phyloP scores from a whole-genome alignment of 2,329 filamentous ascomycete genomes.

The Cercospora sp. region DNA sequence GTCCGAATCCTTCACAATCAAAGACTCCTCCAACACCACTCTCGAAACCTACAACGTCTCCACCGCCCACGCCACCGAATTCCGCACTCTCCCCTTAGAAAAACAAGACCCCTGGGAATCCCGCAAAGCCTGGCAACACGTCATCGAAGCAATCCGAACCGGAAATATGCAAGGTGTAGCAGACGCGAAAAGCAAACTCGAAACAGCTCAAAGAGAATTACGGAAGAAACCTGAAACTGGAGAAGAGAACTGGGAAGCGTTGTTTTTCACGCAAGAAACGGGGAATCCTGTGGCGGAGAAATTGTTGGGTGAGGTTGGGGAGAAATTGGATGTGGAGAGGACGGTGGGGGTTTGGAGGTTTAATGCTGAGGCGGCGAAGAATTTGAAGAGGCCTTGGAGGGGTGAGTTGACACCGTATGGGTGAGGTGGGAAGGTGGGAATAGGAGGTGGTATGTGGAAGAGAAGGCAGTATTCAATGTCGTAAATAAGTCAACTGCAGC shows the following conservation, averaged over 20 bases:
- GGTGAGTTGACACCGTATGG: constrained; percentile 30
- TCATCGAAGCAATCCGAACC: constrained; percentile 41
- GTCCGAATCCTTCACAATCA: constrained; percentile 44
- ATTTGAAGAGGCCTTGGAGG: constrained; percentile 35
- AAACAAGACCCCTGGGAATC: constrained; percentile 50
- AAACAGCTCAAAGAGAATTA: constrained; percentile 44
- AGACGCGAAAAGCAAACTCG: constrained; percentile 35
- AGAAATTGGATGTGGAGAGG: constrained; percentile 56
- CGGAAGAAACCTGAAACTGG: constrained; percentile 41
- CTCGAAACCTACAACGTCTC: constrained; percentile 41
- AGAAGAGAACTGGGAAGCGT: constrained; percentile 41
- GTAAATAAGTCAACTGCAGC: too few species aligned
- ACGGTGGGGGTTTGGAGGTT: constrained; percentile 70
- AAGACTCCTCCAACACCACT: constrained; percentile 38
- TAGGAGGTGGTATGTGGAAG: too few species aligned
- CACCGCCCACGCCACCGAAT: constrained; percentile 27
- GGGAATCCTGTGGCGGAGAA: constrained; percentile 34
- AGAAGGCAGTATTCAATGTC: too few species aligned
- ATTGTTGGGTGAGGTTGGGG: constrained; percentile 38
- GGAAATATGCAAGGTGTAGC: constrained; percentile 47
- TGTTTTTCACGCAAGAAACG: constrained; percentile 44
- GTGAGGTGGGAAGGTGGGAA: neutral
- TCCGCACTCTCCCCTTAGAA: constrained; percentile 34
- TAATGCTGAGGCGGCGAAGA: constrained; percentile 51
- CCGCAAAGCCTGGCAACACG: constrained; percentile 45